These are phyloP conservation scores for Penicillium griseofulvum DNA, from an alignment of 2,329 filamentous ascomycete genomes.

Conservation along the genomic window DNA sequence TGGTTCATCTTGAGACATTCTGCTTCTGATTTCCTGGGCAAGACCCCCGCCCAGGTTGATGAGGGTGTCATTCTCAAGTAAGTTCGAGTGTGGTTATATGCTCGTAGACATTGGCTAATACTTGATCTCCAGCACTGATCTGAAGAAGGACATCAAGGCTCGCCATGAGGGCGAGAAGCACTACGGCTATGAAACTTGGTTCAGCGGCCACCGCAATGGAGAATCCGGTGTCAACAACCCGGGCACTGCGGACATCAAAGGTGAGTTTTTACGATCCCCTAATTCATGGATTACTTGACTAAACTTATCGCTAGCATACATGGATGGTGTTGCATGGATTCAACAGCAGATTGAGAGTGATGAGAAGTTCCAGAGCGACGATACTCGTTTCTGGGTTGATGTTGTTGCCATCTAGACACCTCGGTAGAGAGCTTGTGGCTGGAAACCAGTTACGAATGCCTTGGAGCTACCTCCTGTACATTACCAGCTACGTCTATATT, in stretches of 20 bases:
- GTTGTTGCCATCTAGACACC: slow-evolving; percentile 19
- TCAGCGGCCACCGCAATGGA: slow-evolving; percentile 26
- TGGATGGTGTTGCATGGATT: slow-evolving; percentile 29
- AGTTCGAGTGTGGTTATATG: background rate
- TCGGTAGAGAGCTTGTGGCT: background rate
- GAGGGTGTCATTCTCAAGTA: slow-evolving; percentile 31
- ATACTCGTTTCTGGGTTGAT: slow-evolving; percentile 31
- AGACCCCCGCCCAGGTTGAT: slow-evolving; percentile 20
- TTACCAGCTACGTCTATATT: too few species aligned
- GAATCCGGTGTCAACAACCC: slow-evolving; percentile 19
- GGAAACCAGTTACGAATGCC: background rate
- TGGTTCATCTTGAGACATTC: slow-evolving; percentile 31
- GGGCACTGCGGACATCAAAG: slow-evolving; percentile 19
- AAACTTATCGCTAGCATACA: slow-evolving; percentile 19
- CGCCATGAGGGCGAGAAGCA: slow-evolving; percentile 22
- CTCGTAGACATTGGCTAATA: background rate
- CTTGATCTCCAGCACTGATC: slow-evolving; percentile 9
- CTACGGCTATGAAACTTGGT: slow-evolving; percentile 24
- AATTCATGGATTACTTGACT: background rate
- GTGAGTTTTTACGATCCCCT: slow-evolving; percentile 4
- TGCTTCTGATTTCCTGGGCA: slow-evolving; percentile 23
- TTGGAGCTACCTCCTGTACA: background rate
- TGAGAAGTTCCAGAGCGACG: slow-evolving; percentile 22
- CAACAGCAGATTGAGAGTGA: slow-evolving; percentile 27
- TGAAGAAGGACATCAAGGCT: slow-evolving; percentile 20